Conservation (phyloP, 208 protist species). For the Crithidia bombi region DNA sequence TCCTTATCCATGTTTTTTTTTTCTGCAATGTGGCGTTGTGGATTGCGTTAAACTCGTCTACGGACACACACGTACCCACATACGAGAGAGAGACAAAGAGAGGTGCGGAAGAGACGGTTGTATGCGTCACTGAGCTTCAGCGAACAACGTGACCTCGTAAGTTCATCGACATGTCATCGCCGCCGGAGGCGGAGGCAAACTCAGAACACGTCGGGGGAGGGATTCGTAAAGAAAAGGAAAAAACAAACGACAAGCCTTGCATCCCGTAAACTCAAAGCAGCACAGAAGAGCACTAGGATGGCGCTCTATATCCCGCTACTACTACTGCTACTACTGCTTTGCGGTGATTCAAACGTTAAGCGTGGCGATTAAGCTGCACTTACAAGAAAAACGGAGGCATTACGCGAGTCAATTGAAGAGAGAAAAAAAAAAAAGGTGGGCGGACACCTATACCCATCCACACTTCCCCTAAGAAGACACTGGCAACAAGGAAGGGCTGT, state of each 20-base stretch:
- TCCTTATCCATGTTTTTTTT: conserved; percentile 10
- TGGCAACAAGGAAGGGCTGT: background rate
- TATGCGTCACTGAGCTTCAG: background rate
- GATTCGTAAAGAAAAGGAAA: too few species aligned
- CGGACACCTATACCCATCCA: background rate
- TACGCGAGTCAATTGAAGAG: conserved; percentile 7
- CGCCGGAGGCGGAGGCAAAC: too few species aligned
- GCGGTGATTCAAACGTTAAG: background rate
- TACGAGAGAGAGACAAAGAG: conserved; percentile 17
- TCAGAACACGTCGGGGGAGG: too few species aligned
- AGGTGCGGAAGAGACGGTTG: background rate
- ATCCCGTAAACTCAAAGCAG: background rate
- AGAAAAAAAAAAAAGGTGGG: background rate
- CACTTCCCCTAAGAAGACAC: conserved; percentile 3
- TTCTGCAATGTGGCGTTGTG: background rate
- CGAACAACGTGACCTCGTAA: too few species aligned
- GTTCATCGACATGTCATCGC: too few species aligned
- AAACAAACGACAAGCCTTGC: too few species aligned
- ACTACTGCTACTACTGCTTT: too few species aligned
- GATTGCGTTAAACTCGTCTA: background rate
- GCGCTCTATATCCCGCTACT: too few species aligned
- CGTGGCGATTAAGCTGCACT: conserved; percentile 1
- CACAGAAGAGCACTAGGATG: background rate
- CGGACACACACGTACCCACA: conserved; percentile 1
- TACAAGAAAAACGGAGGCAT: background rate